These are phyloP conservation scores for Phytophthora agathidicida DNA, from an alignment of 352 stramenopile species.

Conservation along the genomic window DNA sequence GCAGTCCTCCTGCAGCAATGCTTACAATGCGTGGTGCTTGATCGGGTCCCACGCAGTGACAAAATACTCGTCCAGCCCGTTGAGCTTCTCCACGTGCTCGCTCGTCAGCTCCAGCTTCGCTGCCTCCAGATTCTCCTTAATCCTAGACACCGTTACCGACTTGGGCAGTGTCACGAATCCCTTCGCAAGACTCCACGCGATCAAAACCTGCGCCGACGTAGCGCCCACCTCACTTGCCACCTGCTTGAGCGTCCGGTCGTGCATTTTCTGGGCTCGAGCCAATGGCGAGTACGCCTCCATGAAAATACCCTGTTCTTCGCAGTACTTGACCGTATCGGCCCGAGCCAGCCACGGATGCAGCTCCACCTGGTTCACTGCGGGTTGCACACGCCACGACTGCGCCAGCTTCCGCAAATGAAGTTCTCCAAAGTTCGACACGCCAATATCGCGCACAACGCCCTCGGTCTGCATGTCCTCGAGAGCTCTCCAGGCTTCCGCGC, in stretches of 20 bases:
- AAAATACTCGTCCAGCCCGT: conserved; percentile 55
- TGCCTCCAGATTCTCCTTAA: conserved; percentile 60
- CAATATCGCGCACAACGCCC: conserved; percentile 81
- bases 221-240: conserved; percentile 47
- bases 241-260: conserved; percentile 37
- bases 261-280: conserved; percentile 47
- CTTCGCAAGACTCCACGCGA: conserved; percentile 58
- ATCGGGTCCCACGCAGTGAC: conserved; percentile 64
- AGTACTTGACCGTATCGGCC: conserved; percentile 68
- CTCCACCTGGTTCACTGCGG: conserved; percentile 84
- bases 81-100: conserved; percentile 47
- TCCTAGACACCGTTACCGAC: conserved; percentile 59
- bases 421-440: conserved; percentile 90
- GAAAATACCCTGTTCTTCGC: conserved; percentile 47
- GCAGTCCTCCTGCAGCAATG: background rate
- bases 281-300: conserved; percentile 67
- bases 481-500: conserved; percentile 59
- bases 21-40: conserved; percentile 47
- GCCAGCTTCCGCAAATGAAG: conserved; percentile 71
- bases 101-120: conserved; percentile 38
- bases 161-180: conserved; percentile 71
- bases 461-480: conserved; percentile 56
- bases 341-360: conserved; percentile 76
- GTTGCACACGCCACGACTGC: conserved; percentile 54
- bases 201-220: conserved; percentile 56